phyloP scores from a whole-genome alignment of 2,329 filamentous ascomycete species.

The Neofusicoccum sp. region DNA sequence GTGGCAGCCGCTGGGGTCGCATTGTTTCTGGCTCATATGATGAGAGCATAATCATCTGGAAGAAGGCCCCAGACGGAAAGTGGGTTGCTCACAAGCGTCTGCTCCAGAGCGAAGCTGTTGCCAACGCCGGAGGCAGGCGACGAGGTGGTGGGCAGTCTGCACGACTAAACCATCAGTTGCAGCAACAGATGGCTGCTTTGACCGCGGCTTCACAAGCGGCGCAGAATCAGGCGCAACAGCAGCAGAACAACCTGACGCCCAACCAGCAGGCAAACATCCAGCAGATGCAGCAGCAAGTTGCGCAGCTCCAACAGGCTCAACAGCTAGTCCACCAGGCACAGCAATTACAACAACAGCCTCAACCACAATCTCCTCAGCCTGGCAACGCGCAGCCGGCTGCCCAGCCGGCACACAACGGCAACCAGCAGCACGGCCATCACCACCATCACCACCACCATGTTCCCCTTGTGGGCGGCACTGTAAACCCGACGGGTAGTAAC shows the following conservation, averaged over 20 bases:
- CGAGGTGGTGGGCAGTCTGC: slow-evolving; percentile 23
- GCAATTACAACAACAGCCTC: slow-evolving; percentile 20
- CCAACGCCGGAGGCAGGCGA: slow-evolving; percentile 46
- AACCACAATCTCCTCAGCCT: slow-evolving; percentile 15
- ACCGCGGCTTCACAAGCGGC: slow-evolving; percentile 29
- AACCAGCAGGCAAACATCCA: slow-evolving; percentile 25
- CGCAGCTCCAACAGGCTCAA: slow-evolving; percentile 24
- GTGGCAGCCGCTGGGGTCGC: slow-evolving; percentile 83
- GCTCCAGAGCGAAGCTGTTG: slow-evolving; percentile 67
- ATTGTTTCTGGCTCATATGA: slow-evolving; percentile 98
- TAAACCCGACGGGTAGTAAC: slow-evolving; percentile 32
- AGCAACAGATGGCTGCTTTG: slow-evolving; percentile 47
- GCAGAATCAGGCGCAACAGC: slow-evolving; percentile 28
- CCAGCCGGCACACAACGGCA: slow-evolving; percentile 21
- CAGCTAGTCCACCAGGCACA: not conserved
- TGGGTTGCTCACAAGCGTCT: slow-evolving; percentile 79
- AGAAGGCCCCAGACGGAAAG: slow-evolving; percentile 75
- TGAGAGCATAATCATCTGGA: slow-evolving; percentile 93
- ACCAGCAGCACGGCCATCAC: slow-evolving; percentile 23
- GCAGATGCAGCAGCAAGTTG: slow-evolving; percentile 22
- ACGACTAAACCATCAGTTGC: slow-evolving; percentile 11
- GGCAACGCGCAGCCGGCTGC: not conserved
- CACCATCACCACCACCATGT: slow-evolving; percentile 30
- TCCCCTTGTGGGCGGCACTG: slow-evolving; percentile 20
- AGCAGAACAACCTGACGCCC: slow-evolving; percentile 12